These are phyloP conservation scores for Talaromyces sp. DNA, from an alignment of 2,329 filamentous ascomycete species.

Conservation along the genomic window DNA sequence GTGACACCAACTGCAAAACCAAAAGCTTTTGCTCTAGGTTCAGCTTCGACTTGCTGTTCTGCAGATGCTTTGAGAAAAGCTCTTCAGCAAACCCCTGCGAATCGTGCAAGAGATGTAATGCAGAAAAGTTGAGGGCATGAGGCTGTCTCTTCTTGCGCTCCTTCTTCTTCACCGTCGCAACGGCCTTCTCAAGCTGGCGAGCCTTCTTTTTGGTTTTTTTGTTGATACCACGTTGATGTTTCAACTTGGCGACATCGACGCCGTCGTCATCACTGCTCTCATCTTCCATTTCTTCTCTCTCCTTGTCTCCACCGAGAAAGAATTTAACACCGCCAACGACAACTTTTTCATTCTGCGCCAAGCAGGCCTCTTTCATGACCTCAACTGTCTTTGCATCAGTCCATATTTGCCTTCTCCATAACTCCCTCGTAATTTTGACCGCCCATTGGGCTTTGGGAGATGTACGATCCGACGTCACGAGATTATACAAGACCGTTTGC, in stretches of 20 bases:
- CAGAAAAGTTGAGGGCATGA: constrained; percentile 91
- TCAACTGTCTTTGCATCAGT: constrained; percentile 92
- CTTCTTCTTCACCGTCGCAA: constrained; percentile 74
- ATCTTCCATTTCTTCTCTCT: constrained; percentile 88
- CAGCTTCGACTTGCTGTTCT: constrained; percentile 79
- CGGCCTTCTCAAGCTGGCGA: constrained; percentile 73
- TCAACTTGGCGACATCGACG: constrained; percentile 73
- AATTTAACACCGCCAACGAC: constrained; percentile 83
- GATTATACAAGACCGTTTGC: constrained; percentile 88
- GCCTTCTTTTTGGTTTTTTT: constrained; percentile 92
- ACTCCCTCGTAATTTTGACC: constrained; percentile 87
- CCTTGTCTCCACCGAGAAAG: constrained; percentile 94
- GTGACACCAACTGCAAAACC: constrained; percentile 86
- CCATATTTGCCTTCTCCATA: constrained; percentile 97
- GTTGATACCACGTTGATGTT: constrained; percentile 85
- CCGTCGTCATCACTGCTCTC: constrained; percentile 76
- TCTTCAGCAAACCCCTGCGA: constrained; percentile 90
- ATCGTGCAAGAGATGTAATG: constrained; percentile 87
- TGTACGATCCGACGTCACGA: constrained; percentile 78
- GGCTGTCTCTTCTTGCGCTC: constrained; percentile 86
- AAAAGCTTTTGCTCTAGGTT: constrained; percentile 83
- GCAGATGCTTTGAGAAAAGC: constrained; percentile 86
- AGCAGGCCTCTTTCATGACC: constrained; percentile 90
- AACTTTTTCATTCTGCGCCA: constrained; percentile 92
- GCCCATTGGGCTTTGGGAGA: constrained; percentile 91